Conservation (phyloP, 2,329 filamentous ascomycete genomes). For the Aspergillus luchuensis region DNA sequence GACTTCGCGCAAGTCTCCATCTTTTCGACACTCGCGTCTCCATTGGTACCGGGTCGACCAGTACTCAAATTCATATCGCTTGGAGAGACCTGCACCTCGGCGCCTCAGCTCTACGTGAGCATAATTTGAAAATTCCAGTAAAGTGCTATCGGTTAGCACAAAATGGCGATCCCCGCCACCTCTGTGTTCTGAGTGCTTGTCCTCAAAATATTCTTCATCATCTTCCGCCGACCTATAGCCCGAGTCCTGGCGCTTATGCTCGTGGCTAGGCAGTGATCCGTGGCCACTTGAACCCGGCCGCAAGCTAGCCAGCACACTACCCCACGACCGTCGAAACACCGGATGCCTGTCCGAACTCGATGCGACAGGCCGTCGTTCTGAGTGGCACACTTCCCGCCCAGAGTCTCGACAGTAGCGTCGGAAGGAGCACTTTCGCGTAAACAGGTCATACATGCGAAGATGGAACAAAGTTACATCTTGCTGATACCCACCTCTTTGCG, state of each 20-base stretch:
- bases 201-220: conserved; percentile 38
- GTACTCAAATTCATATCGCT: conserved; percentile 89
- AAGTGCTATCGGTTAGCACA: conserved; percentile 73
- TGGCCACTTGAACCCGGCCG: conserved; percentile 58
- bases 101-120: conserved; percentile 83
- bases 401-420: conserved; percentile 90
- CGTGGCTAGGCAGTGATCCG: conserved; percentile 38
- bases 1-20: conserved; percentile 63
- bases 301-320: conserved; percentile 59
- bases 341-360: conserved; percentile 54
- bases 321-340: conserved; percentile 60
- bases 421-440: conserved; percentile 82
- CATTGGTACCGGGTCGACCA: conserved; percentile 87
- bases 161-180: conserved; percentile 22
- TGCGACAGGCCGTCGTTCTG: conserved; percentile 64
- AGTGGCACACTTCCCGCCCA: conserved; percentile 88
- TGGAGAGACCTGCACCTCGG: conserved; percentile 64
- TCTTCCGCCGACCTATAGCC: conserved; percentile 56
- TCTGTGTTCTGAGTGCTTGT: conserved; percentile 16
- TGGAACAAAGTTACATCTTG: conserved; percentile 82
- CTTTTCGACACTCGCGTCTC: conserved; percentile 72
- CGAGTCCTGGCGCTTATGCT: conserved; percentile 60
- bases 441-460: conserved; percentile 89
- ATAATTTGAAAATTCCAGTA: conserved; percentile 96
- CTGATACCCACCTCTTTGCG: conserved; percentile 57